phyloP scores from a whole-genome alignment of 441 rosid species.

The Gossypium schwendimanii region DNA sequence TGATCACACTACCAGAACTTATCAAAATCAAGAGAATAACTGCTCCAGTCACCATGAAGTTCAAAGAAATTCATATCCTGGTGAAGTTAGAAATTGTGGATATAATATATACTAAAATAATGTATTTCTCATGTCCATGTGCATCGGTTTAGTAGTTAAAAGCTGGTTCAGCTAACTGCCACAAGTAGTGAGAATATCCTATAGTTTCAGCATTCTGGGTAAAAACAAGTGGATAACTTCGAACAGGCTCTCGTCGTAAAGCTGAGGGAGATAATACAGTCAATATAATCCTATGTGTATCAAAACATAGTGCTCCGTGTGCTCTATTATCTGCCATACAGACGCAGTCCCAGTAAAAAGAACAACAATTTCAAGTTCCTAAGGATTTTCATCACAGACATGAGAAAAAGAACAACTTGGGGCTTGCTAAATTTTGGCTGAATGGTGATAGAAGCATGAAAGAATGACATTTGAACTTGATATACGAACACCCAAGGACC shows the following conservation, averaged over 20 bases:
- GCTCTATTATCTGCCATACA: slow-evolving; percentile 18
- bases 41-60: slow-evolving; percentile 12
- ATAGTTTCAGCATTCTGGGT: slow-evolving; percentile 9
- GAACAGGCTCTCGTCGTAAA: slow-evolving; percentile 17
- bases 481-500: not conserved
- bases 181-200: slow-evolving; percentile 14
- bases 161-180: not conserved
- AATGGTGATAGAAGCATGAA: not conserved
- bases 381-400: slow-evolving; percentile 17
- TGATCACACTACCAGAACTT: not conserved
- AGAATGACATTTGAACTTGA: not conserved
- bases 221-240: slow-evolving; percentile 14
- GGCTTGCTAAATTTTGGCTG: not conserved
- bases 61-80: not conserved
- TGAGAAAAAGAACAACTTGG: slow-evolving; percentile 2
- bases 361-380: slow-evolving; percentile 17
- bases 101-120: not conserved
- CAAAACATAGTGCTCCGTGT: slow-evolving; percentile 14
- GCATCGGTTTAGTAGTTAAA: not conserved
- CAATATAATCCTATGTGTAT: slow-evolving; percentile 19
- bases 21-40: not conserved
- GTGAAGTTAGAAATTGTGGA: not conserved
- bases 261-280: slow-evolving; percentile 15
- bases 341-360: slow-evolving; percentile 24
- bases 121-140: not conserved